Percentiles rank a stretch among this genome's conserved stretches.
Conservation (phyloP, 2,329 filamentous ascomycete genomes). For the Trichoderma koningii region DNA sequence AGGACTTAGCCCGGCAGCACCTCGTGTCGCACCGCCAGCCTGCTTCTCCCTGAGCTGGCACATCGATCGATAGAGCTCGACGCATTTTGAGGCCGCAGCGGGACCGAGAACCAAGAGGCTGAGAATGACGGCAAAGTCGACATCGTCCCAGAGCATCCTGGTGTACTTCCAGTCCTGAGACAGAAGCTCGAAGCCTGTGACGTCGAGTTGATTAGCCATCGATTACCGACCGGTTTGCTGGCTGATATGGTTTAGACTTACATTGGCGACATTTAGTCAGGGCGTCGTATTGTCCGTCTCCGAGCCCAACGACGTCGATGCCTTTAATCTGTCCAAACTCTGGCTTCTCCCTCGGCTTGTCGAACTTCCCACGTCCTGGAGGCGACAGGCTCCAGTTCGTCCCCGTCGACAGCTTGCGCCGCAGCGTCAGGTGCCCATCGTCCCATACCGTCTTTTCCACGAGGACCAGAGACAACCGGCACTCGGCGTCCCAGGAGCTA, state of each 20-base stretch:
- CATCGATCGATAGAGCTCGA: constrained; percentile 2
- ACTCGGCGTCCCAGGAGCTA: background rate
- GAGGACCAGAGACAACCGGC: constrained; percentile 5
- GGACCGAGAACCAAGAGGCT: constrained; percentile 5
- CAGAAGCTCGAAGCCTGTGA: background rate
- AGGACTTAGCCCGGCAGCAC: background rate
- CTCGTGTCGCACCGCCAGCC: background rate
- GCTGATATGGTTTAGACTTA: background rate
- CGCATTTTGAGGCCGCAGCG: background rate
- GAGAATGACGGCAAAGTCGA: constrained; percentile 21
- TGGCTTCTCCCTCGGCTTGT: background rate
- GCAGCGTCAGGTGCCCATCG: background rate
- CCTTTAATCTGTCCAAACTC: background rate
- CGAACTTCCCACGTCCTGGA: background rate
- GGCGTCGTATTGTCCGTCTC: constrained; percentile 10
- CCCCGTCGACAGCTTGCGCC: constrained; percentile 2
- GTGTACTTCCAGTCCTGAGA: constrained; percentile 8
- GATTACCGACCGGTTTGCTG: background rate
- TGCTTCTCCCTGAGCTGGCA: constrained; percentile 8
- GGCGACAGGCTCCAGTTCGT: constrained; percentile 8
- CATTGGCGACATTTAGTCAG: constrained; percentile 7
- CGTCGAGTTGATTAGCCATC: no score
- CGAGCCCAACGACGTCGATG: constrained; percentile 21
- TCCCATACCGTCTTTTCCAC: constrained; percentile 15
- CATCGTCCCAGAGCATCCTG: constrained; percentile 21